Base-by-base conservation (phyloP, 2,329 filamentous ascomycete species). In the Nakataea oryzae region DNA sequence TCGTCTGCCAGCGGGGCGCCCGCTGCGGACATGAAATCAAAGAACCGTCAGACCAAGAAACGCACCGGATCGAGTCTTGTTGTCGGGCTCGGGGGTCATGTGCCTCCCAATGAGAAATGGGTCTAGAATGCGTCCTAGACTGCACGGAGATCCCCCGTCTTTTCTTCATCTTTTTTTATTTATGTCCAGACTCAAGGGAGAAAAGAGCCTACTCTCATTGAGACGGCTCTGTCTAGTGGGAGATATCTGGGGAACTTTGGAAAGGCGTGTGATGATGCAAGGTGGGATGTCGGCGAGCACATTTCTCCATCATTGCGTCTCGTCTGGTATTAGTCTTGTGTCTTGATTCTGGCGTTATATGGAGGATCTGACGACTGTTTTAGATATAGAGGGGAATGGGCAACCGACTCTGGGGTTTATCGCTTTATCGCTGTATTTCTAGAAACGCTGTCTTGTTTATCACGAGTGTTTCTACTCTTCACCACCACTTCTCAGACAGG, bases 401-500 rank as follows among this genome's bases (percentile, higher is more conserved):
- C 41, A 50, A 50, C 41, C 21, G n/a, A 50, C 21, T 21, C n/a
- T 21, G 41, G 41, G 41, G n/a, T 50, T 50, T 9, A 21, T 8
- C 41, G 41, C n/a, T 50, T 47, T 50, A 21, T 50, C 11, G 21
- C 8, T n/a, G 41, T 7, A 9, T 50, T 50, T 50, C 7, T n/a
- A 6, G 3, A n/a, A 50, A 50, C 21, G 21, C n/a, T 50, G 41
- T 50, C 41, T 50, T 50, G 41, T 50, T n/a, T 47, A n/a, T n/a
- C 8, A 6, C 3, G 14, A 41, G 14, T 41, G 21, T 13, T 41
- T 12, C 30, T 32, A 2, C 8, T 32, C 21, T 27, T 66, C 64
- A 76, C 74, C 74, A 76, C 74, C 74, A 76, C 61, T 73, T 75
- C 66, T 76, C 74, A 62, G 63, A 74, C 50, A 75, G 50, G 0